phyloP scores from a whole-genome alignment of 345 rosid genomes.

The Tarenaya hassleriana region DNA sequence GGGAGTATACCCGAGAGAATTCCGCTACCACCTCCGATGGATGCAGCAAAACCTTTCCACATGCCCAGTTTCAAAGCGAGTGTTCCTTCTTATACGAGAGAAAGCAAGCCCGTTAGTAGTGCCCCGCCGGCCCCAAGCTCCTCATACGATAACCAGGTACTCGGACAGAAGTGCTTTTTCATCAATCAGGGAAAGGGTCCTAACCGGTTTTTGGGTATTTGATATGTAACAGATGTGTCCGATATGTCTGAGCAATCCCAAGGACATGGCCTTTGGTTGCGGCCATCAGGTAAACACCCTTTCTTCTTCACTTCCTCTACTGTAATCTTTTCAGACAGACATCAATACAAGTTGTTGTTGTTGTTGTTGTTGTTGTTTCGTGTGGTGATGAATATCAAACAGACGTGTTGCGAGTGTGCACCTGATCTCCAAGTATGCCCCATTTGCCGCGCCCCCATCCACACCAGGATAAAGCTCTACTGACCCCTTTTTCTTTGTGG shows the following conservation, averaged over 20 bases:
- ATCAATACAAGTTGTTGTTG: too few species aligned
- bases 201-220: not conserved
- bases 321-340: too few species aligned
- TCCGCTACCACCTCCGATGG: slow-evolving; percentile 73
- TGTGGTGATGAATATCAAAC: slow-evolving; percentile 6
- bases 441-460: slow-evolving; percentile 67
- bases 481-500: slow-evolving; percentile 25
- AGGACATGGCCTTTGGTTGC: slow-evolving; percentile 95
- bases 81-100: slow-evolving; percentile 44
- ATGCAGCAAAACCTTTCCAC: slow-evolving; percentile 32
- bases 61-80: slow-evolving; percentile 48
- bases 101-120: slow-evolving; percentile 36
- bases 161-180: slow-evolving; percentile 4
- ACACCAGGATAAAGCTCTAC: slow-evolving; percentile 82
- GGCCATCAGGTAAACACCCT: slow-evolving; percentile 77
- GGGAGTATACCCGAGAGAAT: slow-evolving; percentile 52
- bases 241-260: slow-evolving; percentile 60
- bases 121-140: slow-evolving; percentile 47
- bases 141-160: slow-evolving; percentile 59
- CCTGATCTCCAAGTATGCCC: slow-evolving; percentile 70
- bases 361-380: slow-evolving; percentile 11
- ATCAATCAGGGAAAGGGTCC: not conserved
- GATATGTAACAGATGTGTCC: slow-evolving; percentile 65
- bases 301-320: not conserved
- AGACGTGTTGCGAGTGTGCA: slow-evolving; percentile 92